Evolutionary conservation across 73 alveolate species (phyloP).

Genomic region (Paramecium sonneborni): DNA sequence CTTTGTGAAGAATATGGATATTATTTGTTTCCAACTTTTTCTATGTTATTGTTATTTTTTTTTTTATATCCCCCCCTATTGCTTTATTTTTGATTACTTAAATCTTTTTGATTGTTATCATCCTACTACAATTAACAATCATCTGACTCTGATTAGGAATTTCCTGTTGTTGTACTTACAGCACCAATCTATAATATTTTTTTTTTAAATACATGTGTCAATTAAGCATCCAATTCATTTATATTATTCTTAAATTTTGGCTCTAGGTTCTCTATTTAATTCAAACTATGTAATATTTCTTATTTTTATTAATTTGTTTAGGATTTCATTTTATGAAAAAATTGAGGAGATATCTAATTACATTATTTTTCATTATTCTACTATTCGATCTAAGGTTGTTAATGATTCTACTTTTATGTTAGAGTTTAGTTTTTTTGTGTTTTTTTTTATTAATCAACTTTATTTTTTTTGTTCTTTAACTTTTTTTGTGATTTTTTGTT

Average conservation of each 20-base stretch:
- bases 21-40: background rate
- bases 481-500: background rate
- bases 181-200: constrained; percentile 4
- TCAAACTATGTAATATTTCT: background rate
- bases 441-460: background rate
- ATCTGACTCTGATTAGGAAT: constrained; percentile 7
- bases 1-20: background rate
- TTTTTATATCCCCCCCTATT: background rate
- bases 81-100: background rate
- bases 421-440: background rate
- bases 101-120: background rate
- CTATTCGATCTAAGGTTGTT: background rate
- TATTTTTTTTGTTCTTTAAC: background rate
- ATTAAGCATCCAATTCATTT: background rate
- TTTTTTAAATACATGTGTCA: background rate
- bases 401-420: background rate
- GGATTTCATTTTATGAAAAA: background rate
- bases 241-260: background rate
- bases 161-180: constrained; percentile 1
- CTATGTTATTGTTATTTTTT: background rate
- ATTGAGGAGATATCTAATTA: background rate
- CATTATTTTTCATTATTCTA: background rate
- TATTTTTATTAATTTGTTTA: background rate
- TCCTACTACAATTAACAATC: background rate
- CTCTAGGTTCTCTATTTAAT: background rate